phyloP scores from a whole-genome alignment of 192 early-diverging fungal genomes.

The Coemansia sp. region DNA sequence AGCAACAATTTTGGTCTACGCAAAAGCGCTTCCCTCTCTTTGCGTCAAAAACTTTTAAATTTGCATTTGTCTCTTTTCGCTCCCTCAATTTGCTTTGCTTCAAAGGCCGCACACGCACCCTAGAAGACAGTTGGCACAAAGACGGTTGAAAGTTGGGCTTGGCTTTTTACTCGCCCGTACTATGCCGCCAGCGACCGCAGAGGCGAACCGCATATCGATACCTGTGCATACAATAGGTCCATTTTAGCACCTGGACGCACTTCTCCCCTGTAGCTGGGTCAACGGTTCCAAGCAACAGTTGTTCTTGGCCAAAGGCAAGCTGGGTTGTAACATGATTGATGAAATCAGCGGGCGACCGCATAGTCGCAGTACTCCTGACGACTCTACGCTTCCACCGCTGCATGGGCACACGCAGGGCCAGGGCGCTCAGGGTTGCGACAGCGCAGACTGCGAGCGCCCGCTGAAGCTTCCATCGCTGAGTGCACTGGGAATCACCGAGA shows the following conservation, averaged over 20 bases:
- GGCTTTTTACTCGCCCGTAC: conserved; percentile 6
- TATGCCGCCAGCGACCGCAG: conserved; percentile 12
- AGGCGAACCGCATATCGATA: conserved; percentile 11
- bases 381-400: conserved; percentile 32
- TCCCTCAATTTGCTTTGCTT: background rate
- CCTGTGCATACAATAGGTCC: conserved; percentile 4
- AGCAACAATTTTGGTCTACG: too few relatives aligned
- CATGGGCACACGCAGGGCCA: conserved; percentile 34
- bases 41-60: background rate
- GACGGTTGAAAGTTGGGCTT: conserved; percentile 1
- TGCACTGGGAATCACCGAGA: conserved; percentile 34
- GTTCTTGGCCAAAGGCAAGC: background rate
- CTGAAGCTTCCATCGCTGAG: conserved; percentile 45
- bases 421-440: conserved; percentile 24
- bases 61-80: background rate
- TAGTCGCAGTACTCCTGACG: background rate
- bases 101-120: background rate
- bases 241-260: background rate
- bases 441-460: conserved; percentile 32
- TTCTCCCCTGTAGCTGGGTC: too few relatives aligned
- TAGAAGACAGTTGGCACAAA: background rate
- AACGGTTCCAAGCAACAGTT: too few relatives aligned
- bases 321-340: background rate
- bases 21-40: background rate
- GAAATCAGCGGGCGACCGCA: background rate